phyloP scores from a whole-genome alignment of 1,284 basidiomycete genomes.

The Stygiomarasmius scandens region DNA sequence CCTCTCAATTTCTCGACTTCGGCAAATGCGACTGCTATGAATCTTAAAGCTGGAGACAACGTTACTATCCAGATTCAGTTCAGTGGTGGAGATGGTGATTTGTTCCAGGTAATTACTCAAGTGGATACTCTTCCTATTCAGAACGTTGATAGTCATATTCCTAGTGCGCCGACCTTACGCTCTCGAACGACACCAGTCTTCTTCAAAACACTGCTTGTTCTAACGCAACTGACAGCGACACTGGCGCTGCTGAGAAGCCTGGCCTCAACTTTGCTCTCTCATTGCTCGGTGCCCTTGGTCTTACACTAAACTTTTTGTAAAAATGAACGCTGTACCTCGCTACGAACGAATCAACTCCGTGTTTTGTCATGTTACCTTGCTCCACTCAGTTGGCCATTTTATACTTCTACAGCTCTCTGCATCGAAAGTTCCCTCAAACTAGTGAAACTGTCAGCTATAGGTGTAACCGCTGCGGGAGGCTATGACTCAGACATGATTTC shows the following conservation, averaged over 20 bases:
- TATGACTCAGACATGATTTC: too few relatives aligned
- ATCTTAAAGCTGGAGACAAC: conserved; percentile 56
- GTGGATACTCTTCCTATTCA: too few relatives aligned
- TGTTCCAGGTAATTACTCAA: conserved; percentile 74
- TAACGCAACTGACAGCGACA: conserved; percentile 1
- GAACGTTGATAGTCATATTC: too few relatives aligned
- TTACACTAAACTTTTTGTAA: conserved; percentile 4
- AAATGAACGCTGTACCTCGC: too few relatives aligned
- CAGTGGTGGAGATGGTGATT: conserved; percentile 65
- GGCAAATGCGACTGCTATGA: conserved; percentile 44
- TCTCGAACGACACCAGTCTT: conserved; percentile 45
- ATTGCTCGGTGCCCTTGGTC: conserved; percentile 1
- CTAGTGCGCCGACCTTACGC: conserved; percentile 72
- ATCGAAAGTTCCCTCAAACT: too few relatives aligned
- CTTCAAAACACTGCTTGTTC: conserved; percentile 28
- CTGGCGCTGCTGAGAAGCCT: neutral
- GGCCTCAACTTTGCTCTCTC: neutral
- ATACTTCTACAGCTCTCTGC: too few relatives aligned
- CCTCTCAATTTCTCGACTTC: conserved; percentile 53
- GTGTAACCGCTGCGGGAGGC: too few relatives aligned
- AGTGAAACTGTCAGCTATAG: too few relatives aligned
- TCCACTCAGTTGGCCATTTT: too few relatives aligned
- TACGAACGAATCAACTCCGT: too few relatives aligned
- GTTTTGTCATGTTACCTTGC: too few relatives aligned
- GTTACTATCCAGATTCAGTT: conserved; percentile 64